phyloP scores from a whole-genome alignment of 371 early-diverging fungal genomes.

The Umbelopsis sp. region DNA sequence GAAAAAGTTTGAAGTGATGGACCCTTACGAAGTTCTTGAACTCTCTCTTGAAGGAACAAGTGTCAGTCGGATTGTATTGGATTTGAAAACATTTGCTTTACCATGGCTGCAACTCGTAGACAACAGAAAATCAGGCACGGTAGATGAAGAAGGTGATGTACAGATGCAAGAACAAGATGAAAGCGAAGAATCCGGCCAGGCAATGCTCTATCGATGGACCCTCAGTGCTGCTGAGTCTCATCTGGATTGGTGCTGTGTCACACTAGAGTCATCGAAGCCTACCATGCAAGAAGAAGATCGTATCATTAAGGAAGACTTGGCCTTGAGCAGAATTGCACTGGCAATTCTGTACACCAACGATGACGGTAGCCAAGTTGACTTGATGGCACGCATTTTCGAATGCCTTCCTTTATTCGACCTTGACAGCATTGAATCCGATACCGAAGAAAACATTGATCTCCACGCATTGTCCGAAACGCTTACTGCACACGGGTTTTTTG shows the following conservation, averaged over 20 bases:
- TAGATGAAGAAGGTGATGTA: not conserved
- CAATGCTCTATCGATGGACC: slow-evolving; percentile 52
- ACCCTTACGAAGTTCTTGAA: slow-evolving; percentile 56
- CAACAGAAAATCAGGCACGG: not conserved
- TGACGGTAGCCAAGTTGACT: slow-evolving; percentile 39
- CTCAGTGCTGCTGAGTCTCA: slow-evolving; percentile 39
- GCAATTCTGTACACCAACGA: slow-evolving; percentile 58
- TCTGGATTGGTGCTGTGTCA: slow-evolving; percentile 57
- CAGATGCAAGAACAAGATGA: slow-evolving; percentile 24
- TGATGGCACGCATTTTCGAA: slow-evolving; percentile 63
- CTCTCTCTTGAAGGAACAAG: slow-evolving; percentile 52
- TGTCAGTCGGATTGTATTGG: slow-evolving; percentile 45
- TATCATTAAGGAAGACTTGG: slow-evolving; percentile 62
- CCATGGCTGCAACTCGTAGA: slow-evolving; percentile 60
- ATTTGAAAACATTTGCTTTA: slow-evolving; percentile 54
- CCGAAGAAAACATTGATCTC: slow-evolving; percentile 27
- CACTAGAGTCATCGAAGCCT: slow-evolving; percentile 65
- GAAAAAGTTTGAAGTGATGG: slow-evolving; percentile 42
- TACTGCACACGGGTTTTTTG: slow-evolving; percentile 35
- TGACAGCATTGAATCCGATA: slow-evolving; percentile 29
- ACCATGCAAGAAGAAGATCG: slow-evolving; percentile 56
- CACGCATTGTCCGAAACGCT: not conserved
- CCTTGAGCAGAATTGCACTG: slow-evolving; percentile 58
- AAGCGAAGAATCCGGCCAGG: slow-evolving; percentile 23
- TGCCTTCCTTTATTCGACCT: slow-evolving; percentile 62